Base-by-base conservation (phyloP, 257 asterid genomes). In the Plantago major region DNA sequence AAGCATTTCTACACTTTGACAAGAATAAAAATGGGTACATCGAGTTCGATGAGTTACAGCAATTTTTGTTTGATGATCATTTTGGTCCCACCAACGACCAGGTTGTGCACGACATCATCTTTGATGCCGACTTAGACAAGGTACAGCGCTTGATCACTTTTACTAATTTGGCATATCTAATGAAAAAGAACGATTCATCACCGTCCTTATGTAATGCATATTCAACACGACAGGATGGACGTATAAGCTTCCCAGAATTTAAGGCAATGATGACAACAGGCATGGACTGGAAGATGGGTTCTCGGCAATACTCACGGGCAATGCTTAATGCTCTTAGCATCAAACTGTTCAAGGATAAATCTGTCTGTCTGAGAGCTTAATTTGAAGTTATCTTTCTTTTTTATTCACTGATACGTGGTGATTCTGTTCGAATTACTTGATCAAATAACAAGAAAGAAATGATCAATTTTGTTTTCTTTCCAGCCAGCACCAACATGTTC, bases 181-280 rank as follows among this genome's bases (percentile, higher is more conserved):
- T 33, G 40, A 33, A 33, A 33, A 33, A 33, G 7, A 33, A 33
- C 6, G 40, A 33, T 7, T 33, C 40, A 33, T 4, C 40, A 3
- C 40, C 26, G 2, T 2, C 26, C 26, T 22, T 22, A 22, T 46
- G 40, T 33, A 33, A 4, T 33, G 40, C 8, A 4, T 33, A 22
- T 22, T 22, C 26, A 22, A 22, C 26, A 22, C 26, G 6, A 33
- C 68, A 89, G 97, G 97, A 90, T 43, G 97, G 97, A 42, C 68
- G 89, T 14, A 90, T 90, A 22, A 87, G 96, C 60, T 90, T 69
- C 30, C 66, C 71, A 5, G 96, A 90, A 73, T 90, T 90, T 77
- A 78, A 85, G 71, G 90, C 84, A 6, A 87, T 90, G 97, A 90
- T 90, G 97, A 79, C 85, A 30, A 82, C 84, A 6, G 97, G 96